Evolutionary conservation across 257 asterid genomes (phyloP).

Genomic region (Penstemon barbatus): DNA sequence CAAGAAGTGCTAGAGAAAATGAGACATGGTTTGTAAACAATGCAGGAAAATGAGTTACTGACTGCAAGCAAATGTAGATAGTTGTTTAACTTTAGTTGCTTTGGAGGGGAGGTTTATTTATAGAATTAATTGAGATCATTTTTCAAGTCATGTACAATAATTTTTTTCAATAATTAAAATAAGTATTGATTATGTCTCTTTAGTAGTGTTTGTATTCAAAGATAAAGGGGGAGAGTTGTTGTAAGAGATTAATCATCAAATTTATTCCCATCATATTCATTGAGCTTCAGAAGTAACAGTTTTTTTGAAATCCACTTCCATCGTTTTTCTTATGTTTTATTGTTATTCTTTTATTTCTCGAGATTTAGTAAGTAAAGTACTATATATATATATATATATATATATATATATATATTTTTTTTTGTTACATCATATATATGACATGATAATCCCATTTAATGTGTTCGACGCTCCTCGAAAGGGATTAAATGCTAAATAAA

Average conservation of each 20-base stretch:
- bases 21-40: slow-evolving; percentile 33
- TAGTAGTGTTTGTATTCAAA: too few species aligned
- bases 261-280: background rate
- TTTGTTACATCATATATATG: too few species aligned
- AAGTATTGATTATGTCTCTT: slow-evolving; percentile 7
- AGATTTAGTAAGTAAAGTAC: too few species aligned
- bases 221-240: background rate
- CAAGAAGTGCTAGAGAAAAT: slow-evolving; percentile 14
- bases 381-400: too few species aligned
- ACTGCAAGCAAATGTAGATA: slow-evolving; percentile 28
- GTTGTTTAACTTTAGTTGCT: slow-evolving; percentile 30
- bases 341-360: too few species aligned
- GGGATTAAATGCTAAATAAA: too few species aligned
- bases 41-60: slow-evolving; percentile 34
- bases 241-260: background rate
- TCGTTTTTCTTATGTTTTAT: too few species aligned
- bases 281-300: too few species aligned
- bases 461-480: too few species aligned
- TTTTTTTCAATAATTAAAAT: slow-evolving; percentile 13
- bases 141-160: slow-evolving; percentile 17
- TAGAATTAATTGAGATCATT: slow-evolving; percentile 25
- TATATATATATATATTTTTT: too few species aligned
- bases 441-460: too few species aligned
- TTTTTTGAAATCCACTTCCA: too few species aligned
- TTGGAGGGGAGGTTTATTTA: slow-evolving; percentile 25